These are phyloP conservation scores for Saturnispora quitensis DNA, from an alignment of 805 yeast genomes.

Conservation along the genomic window DNA sequence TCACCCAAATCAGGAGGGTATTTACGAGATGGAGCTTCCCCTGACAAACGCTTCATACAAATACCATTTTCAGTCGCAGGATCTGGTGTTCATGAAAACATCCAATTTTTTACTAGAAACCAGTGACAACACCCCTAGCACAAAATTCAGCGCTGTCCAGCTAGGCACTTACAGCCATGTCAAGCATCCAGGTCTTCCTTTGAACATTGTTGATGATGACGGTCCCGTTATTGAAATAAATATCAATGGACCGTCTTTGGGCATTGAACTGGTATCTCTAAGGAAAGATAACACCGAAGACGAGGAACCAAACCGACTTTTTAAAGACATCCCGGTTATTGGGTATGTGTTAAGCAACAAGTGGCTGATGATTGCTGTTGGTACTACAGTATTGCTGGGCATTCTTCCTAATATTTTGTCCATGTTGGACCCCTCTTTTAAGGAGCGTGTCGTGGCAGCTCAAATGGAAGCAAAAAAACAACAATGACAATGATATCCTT, in stretches of 20 bases:
- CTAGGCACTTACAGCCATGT: background rate
- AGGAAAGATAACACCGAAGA: background rate
- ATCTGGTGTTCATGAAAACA: conserved; percentile 5
- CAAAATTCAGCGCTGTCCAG: background rate
- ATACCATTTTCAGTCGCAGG: conserved; percentile 3
- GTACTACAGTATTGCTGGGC: background rate
- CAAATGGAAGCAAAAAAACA: conserved; percentile 1
- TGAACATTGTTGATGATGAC: background rate
- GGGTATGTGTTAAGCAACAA: background rate
- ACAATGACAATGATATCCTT: background rate
- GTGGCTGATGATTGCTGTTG: background rate
- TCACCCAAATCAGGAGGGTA: background rate
- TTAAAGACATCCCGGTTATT: background rate
- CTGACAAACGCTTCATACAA: background rate
- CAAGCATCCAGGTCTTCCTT: background rate
- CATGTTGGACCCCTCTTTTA: conserved; percentile 4
- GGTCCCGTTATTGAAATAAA: background rate
- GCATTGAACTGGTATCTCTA: background rate
- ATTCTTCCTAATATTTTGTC: conserved; percentile 1
- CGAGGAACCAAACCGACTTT: too few relatives aligned
- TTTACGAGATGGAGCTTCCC: background rate
- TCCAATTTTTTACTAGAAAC: background rate
- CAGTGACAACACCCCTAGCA: background rate
- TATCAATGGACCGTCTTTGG: background rate
- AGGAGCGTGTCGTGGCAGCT: conserved; percentile 4